These are phyloP conservation scores for Lactarius sp. DNA, from an alignment of 768 basidiomycete species.

Conservation along the genomic window DNA sequence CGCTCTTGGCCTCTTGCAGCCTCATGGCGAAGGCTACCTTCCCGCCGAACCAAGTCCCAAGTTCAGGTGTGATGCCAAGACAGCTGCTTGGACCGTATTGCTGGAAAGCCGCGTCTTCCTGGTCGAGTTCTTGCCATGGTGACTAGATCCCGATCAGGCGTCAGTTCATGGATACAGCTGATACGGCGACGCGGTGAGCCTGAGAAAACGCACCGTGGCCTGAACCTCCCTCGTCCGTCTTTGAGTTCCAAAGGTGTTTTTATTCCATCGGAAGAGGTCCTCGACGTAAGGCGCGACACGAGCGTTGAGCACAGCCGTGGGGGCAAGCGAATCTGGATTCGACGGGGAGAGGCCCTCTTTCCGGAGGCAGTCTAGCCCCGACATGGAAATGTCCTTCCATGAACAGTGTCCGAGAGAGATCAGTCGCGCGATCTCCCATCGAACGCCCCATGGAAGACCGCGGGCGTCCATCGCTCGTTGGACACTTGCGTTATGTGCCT, in stretches of 20 bases:
- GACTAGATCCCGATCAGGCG: slow-evolving; percentile 35
- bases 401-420: slow-evolving; percentile 32
- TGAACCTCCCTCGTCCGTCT: background rate
- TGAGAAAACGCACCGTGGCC: slow-evolving; percentile 17
- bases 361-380: slow-evolving; percentile 30
- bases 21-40: slow-evolving; percentile 50
- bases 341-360: background rate
- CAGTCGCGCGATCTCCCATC: slow-evolving; percentile 50
- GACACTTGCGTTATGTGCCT: slow-evolving; percentile 16
- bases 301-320: background rate
- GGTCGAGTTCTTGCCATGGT: slow-evolving; percentile 60
- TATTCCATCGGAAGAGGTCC: slow-evolving; percentile 1
- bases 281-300: slow-evolving; percentile 1
- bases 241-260: background rate
- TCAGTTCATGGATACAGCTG: slow-evolving; percentile 14
- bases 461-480: slow-evolving; percentile 18
- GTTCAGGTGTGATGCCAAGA: slow-evolving; percentile 36
- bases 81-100: slow-evolving; percentile 34
- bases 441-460: slow-evolving; percentile 37
- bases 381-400: slow-evolving; percentile 33
- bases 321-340: background rate
- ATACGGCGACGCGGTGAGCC: background rate
- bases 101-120: slow-evolving; percentile 42
- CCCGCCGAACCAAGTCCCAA: slow-evolving; percentile 54
- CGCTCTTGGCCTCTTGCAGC: slow-evolving; percentile 26